Percentiles rank a stretch among this genome's conserved stretches.
These are phyloP conservation scores for Mortierella sp. DNA, from an alignment of 371 early-diverging fungal genomes.

Conservation along the genomic window DNA sequence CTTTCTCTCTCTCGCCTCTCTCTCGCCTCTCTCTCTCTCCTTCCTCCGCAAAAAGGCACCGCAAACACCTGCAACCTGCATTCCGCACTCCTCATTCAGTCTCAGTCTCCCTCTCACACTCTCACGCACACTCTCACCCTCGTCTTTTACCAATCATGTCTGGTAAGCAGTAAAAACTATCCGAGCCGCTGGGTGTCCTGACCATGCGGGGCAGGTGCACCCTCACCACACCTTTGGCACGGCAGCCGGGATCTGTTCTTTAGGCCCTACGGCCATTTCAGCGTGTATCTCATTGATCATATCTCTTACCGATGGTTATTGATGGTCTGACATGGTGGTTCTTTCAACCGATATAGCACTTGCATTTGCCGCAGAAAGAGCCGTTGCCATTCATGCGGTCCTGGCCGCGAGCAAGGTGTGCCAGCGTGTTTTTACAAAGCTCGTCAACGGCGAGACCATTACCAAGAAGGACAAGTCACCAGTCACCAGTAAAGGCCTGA, in stretches of 20 bases:
- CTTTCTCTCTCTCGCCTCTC: not conserved
- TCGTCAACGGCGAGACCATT: conserved; percentile 81
- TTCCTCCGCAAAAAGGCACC: not conserved
- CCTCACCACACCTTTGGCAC: no score
- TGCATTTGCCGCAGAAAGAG: conserved; percentile 74
- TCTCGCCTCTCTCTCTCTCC: not conserved
- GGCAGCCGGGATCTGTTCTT: no score
- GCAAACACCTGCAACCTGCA: not conserved
- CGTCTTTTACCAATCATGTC: conserved; percentile 24
- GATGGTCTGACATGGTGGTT: no score
- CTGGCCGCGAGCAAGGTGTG: conserved; percentile 85
- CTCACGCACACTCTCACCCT: not conserved
- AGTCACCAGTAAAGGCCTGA: conserved; percentile 78
- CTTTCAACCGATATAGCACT: no score
- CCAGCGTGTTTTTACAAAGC: conserved; percentile 81
- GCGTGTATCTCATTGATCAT: no score
- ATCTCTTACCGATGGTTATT: no score
- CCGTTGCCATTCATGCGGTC: conserved; percentile 90
- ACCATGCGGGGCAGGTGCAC: no score
- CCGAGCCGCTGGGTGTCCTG: no score
- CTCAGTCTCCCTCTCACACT: not conserved
- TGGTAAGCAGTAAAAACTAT: conserved; percentile 18
- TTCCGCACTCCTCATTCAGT: conserved; percentile 2
- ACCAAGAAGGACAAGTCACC: conserved; percentile 95
- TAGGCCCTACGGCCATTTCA: no score